Evolutionary conservation across 176 grass and related monocot genomes (phyloP), one percentile per base, ranked within the genome.

Genomic region (Oryza meyeriana): DNA sequence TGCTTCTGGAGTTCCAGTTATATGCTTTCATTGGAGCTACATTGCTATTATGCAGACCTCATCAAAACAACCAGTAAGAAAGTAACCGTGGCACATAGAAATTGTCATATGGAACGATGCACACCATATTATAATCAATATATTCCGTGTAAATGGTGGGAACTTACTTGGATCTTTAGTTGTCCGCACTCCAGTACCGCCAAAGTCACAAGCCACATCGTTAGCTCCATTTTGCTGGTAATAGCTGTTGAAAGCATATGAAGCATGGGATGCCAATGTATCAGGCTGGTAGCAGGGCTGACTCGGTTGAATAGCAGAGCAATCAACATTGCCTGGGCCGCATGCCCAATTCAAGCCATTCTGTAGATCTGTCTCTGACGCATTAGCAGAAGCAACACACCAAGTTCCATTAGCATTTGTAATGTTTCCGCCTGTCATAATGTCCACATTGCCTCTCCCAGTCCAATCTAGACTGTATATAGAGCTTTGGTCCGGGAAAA

Each of bases 261-360:
- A 95, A 39, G 97, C 97, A 81, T 99, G 93, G 25, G 97, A 93
- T 79, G 24, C 85, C 70, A 93, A 80, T 31, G 88, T 96, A 64
- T 95, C 83, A 7, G 97, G 93, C 38, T 96, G 93, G 78, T 95
- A 99, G 75, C 93, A 99, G 8, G 89, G 93, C 69, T 99, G 97
- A 83, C 97, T 96, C 6, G 97, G 93, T n/a, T 99, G 97, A 82
- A 99, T 89, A 58, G 97, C 85, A 6, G 93, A 95, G 79, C 97
- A 99, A 83, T 99, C 97, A 11, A 96, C 91, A 77, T 94, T 92
- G 31, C 97, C 97, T 32, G 97, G 78, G 44, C 97, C 93, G 18
- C 96, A 96, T 44, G 97, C 97, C 97, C 93, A 99, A 69, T 94
- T 87, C 77, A 99, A 84, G 68, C 85, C 97, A 88, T 95, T 99